A percentile compares a stretch with the other conserved stretches of the same genome.
Conservation (phyloP, 768 basidiomycete genomes). For the Solioccasus polychromus region DNA sequence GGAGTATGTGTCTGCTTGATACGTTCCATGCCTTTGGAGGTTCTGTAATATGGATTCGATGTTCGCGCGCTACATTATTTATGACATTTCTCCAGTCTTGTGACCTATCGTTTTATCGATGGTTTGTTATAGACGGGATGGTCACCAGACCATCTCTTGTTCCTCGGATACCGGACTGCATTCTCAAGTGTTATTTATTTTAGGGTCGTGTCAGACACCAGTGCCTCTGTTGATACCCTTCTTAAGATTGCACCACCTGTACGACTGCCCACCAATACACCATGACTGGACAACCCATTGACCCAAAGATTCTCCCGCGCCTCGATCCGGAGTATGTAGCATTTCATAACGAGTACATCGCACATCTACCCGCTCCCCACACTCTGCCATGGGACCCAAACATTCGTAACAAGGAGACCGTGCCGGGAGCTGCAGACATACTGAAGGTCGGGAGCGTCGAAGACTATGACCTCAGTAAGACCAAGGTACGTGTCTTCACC, state of each 20-base stretch:
- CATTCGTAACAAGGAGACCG: constrained; percentile 48
- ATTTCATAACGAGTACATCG: constrained; percentile 54
- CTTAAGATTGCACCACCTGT: constrained; percentile 9
- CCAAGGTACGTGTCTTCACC: constrained; percentile 60
- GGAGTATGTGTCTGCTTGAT: constrained; percentile 47
- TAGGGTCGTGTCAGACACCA: too few relatives aligned
- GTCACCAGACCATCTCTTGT: too few relatives aligned
- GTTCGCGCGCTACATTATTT: neutral
- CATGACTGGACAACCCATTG: constrained; percentile 47
- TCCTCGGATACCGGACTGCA: too few relatives aligned
- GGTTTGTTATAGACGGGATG: too few relatives aligned
- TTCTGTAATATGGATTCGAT: neutral
- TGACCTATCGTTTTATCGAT: too few relatives aligned
- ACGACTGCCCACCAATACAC: constrained; percentile 1
- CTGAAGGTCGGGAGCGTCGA: constrained; percentile 53
- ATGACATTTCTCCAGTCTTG: neutral
- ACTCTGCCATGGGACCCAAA: constrained; percentile 60
- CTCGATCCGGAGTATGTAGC: constrained; percentile 67
- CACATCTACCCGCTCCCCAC: constrained; percentile 48
- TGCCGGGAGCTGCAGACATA: constrained; percentile 56
- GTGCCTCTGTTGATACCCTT: neutral
- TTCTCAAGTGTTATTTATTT: constrained; percentile 6
- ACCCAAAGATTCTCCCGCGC: constrained; percentile 53
- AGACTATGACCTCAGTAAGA: constrained; percentile 52
- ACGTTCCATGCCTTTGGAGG: constrained; percentile 16